Conservation (phyloP, 2,329 filamentous ascomycete species). For the Pseudogymnoascus sp. region DNA sequence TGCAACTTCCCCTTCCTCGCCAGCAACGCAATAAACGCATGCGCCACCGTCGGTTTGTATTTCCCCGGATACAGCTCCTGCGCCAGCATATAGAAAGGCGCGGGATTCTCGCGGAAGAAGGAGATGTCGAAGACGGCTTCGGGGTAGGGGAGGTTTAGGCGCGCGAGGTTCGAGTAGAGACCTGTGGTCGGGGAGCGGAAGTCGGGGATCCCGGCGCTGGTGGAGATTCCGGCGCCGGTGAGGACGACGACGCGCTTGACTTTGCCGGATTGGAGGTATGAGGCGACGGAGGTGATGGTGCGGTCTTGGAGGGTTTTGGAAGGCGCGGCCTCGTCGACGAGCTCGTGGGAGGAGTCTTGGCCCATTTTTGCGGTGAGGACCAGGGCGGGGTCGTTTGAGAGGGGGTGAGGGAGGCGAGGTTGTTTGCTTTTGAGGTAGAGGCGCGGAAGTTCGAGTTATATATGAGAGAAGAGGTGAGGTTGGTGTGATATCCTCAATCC, state of each 20-base stretch:
- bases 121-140: constrained; percentile 91
- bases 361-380: constrained; percentile 57
- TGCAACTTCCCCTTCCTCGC: constrained; percentile 68
- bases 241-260: constrained; percentile 72
- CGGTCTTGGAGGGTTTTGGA: constrained; percentile 60
- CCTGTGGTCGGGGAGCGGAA: constrained; percentile 91
- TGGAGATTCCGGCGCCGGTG: constrained; percentile 84
- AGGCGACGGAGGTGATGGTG: constrained; percentile 65
- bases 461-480: neutral
- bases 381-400: neutral
- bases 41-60: constrained; percentile 80
- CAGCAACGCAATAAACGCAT: constrained; percentile 79
- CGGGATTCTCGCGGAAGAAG: constrained; percentile 77
- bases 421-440: neutral
- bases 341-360: constrained; percentile 63
- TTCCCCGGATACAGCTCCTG: constrained; percentile 87
- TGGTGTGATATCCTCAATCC: neutral
- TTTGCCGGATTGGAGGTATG: constrained; percentile 63
- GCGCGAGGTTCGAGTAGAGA: constrained; percentile 83
- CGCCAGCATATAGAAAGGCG: constrained; percentile 86
- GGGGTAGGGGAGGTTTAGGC: constrained; percentile 75
- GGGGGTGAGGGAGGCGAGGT: neutral
- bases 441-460: neutral
- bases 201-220: constrained; percentile 72
- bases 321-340: constrained; percentile 47